These are phyloP conservation scores for Fusarium sp. DNA, from an alignment of 2,329 filamentous ascomycete genomes.

Conservation along the genomic window DNA sequence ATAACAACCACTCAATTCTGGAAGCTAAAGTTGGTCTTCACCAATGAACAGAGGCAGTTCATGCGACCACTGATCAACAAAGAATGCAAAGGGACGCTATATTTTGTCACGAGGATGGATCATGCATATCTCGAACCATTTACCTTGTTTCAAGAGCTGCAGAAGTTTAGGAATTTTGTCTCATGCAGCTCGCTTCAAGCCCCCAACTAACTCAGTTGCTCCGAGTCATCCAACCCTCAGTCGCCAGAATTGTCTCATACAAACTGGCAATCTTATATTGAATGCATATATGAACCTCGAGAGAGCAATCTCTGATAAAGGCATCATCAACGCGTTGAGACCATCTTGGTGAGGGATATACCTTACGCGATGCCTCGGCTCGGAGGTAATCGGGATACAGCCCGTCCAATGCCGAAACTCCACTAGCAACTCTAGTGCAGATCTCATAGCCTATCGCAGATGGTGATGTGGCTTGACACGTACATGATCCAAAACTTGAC, in stretches of 20 bases:
- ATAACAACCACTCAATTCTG: not conserved
- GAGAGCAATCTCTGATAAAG: not conserved
- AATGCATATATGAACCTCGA: not conserved
- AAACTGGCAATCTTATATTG: not conserved
- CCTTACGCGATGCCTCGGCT: not conserved
- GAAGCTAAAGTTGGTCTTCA: not conserved
- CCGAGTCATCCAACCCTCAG: not conserved
- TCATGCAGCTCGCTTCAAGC: not conserved
- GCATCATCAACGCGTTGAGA: not conserved
- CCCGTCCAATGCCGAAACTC: not conserved
- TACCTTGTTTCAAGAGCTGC: not conserved
- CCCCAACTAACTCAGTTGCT: too few species aligned
- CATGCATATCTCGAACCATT: not conserved
- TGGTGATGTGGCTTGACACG: constrained; percentile 21
- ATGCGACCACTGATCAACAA: constrained; percentile 5
- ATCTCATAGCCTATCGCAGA: constrained; percentile 21
- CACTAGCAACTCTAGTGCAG: not conserved
- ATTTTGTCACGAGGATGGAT: not conserved
- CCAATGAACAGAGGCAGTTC: not conserved
- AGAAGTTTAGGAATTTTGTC: not conserved
- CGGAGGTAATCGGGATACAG: constrained; percentile 1
- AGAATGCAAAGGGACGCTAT: not conserved
- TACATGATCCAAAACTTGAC: constrained; percentile 18
- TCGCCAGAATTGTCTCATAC: not conserved
- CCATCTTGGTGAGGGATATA: constrained; percentile 1